phyloP scores from a whole-genome alignment of 1,284 basidiomycete genomes.

The Irpex lacteus region DNA sequence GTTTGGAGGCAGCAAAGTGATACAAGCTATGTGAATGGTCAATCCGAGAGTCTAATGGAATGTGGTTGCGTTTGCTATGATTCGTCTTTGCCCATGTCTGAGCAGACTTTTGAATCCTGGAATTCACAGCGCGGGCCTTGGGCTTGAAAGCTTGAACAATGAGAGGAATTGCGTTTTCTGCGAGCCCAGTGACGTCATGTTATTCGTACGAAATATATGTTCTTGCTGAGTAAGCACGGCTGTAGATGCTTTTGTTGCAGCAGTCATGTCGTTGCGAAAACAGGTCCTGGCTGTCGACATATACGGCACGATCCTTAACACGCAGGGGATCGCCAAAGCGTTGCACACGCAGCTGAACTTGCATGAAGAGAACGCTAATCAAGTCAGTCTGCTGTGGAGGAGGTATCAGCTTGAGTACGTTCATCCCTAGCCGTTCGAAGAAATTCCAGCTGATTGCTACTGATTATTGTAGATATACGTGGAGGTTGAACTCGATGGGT shows the following conservation, averaged over 20 bases:
- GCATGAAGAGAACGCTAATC: conserved; percentile 18
- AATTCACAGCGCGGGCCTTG: too few relatives aligned
- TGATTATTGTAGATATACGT: conserved; percentile 27
- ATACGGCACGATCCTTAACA: conserved; percentile 33
- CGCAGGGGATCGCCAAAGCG: conserved; percentile 21
- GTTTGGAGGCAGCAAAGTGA: background rate
- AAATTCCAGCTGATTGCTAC: background rate
- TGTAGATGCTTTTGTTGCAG: too few relatives aligned
- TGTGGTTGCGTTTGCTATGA: background rate
- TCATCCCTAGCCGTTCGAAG: background rate
- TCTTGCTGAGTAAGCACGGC: too few relatives aligned
- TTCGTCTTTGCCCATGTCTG: background rate
- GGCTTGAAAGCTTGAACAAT: too few relatives aligned
- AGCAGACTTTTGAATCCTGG: too few relatives aligned
- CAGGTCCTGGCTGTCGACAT: conserved; percentile 29
- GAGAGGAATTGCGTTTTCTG: too few relatives aligned
- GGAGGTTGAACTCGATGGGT: conserved; percentile 34
- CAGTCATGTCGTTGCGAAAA: background rate
- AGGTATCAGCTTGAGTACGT: conserved; percentile 33
- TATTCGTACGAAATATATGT: too few relatives aligned
- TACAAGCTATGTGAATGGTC: background rate
- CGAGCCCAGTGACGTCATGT: too few relatives aligned
- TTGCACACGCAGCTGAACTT: conserved; percentile 16
- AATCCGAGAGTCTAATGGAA: too few relatives aligned
- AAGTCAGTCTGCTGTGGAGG: conserved; percentile 25